Evolutionary conservation across 176 grass and related monocot species (phyloP).

Genomic region (Triticum timopheevii): DNA sequence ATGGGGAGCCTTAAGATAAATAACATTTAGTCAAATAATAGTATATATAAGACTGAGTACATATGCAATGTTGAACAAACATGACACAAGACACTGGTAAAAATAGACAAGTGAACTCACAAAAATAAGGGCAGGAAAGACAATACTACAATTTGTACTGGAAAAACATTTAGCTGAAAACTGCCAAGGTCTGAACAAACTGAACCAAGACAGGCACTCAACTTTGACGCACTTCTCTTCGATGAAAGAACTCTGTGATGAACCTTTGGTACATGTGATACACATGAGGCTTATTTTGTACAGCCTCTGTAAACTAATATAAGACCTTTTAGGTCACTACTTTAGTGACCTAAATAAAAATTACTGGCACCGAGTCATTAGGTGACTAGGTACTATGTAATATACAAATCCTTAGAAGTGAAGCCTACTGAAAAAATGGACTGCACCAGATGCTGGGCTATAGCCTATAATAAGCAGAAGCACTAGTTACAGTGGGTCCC

Average conservation of each 20-base stretch:
- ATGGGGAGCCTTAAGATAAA: conserved; percentile 62
- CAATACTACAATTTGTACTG: neutral
- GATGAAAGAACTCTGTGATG: neutral
- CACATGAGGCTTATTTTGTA: neutral
- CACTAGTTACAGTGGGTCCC: neutral
- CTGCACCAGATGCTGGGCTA: neutral
- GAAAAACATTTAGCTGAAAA: neutral
- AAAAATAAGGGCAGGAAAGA: neutral
- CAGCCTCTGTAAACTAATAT: too few relatives aligned
- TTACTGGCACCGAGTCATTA: neutral
- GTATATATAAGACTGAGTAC: neutral
- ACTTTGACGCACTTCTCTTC: neutral
- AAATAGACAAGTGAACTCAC: neutral
- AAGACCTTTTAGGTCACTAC: too few relatives aligned
- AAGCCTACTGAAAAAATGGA: neutral
- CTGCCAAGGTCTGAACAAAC: neutral
- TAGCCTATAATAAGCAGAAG: neutral
- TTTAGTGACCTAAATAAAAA: neutral
- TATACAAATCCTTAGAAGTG: conserved; percentile 13
- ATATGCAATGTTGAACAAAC: conserved; percentile 15
- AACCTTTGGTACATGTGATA: neutral
- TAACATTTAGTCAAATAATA: conserved; percentile 24
- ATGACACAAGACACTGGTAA: neutral
- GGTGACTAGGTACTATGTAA: neutral
- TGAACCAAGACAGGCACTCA: neutral